Base-by-base conservation (phyloP, 306 rosid species). In the Dryas drummondii region DNA sequence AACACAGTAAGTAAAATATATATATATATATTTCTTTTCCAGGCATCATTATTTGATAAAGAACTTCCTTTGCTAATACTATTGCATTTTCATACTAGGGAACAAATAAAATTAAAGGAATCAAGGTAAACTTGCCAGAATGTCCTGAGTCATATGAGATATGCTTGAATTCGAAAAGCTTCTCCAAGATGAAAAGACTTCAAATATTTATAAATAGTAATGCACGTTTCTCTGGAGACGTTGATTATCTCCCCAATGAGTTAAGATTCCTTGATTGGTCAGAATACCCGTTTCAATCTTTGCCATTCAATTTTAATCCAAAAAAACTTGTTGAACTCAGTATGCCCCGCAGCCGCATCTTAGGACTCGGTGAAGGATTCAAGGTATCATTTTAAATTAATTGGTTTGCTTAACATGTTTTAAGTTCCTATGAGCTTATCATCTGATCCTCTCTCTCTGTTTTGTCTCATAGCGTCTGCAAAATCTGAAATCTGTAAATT, bases 191-290 rank as follows among this genome's bases (percentile, higher is more conserved):
- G 22, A 22, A 22, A 22, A 22, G 22, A 22, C 22, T 22, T 22
- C 22, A 22, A 22, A 82, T 44, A 65, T 82, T 17, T 48, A 66
- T 71, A 69, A 72, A 72, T 58, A 64, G 72, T 27, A 76, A 82
- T 50, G 84, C 62, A 48, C 57, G 46, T 3, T 64, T 85, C 45
- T 73, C 66, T 9, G 70, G 48, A 57, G 41, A 17, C 4, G 80
- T 80, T 7, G 61, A 72, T 7, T 64, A 79, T 73, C 62, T 82
- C 13, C 80, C 86, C 12, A 61, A 82, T 5, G 52, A 47, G 70
- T 79, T 85, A 64, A 81, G 80, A 58, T 19, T 63, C 46, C 78
- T 85, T 54, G 73, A 75, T 7, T 86, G 85, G 78, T 47, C n/a
- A 46, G 64, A 57, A 50, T 22, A 22, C 0, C 22, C 22, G 0